Conservation (phyloP, 2,329 filamentous ascomycete species). For the Penicillium occitanis region DNA sequence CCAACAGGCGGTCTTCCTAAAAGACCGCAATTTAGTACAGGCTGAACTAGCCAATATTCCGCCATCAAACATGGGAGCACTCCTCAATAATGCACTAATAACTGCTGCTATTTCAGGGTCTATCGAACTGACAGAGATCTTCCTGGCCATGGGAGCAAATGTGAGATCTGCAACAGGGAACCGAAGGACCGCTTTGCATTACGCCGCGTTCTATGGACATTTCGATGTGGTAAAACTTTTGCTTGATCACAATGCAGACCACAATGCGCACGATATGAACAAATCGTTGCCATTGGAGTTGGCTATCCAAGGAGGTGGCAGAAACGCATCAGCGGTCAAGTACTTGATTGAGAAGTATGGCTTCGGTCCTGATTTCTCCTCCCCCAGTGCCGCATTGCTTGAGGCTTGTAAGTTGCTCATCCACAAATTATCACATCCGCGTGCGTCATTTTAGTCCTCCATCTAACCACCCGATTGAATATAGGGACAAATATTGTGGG, state of each 20-base stretch:
- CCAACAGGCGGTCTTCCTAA: background rate
- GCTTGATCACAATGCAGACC: slow-evolving; percentile 7
- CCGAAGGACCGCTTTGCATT: background rate
- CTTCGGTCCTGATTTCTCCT: background rate
- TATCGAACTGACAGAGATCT: background rate
- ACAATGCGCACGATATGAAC: background rate
- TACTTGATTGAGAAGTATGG: background rate
- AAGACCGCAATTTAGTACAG: background rate
- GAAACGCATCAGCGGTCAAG: background rate
- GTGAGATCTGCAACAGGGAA: background rate
- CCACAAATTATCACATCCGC: background rate
- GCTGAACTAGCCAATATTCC: background rate
- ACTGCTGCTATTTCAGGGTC: background rate
- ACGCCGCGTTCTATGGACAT: slow-evolving; percentile 4
- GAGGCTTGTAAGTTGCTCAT: background rate
- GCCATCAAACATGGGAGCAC: background rate
- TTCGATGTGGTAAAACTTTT: background rate
- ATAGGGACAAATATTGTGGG: background rate
- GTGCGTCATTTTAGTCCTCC: background rate
- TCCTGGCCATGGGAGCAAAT: background rate
- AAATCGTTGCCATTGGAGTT: slow-evolving; percentile 7
- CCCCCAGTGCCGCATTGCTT: background rate
- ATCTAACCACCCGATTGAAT: background rate
- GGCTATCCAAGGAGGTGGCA: slow-evolving; percentile 7
- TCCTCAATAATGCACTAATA: background rate